Base-by-base conservation (phyloP, 306 rosid species). In the Notholithocarpus densiflorus region DNA sequence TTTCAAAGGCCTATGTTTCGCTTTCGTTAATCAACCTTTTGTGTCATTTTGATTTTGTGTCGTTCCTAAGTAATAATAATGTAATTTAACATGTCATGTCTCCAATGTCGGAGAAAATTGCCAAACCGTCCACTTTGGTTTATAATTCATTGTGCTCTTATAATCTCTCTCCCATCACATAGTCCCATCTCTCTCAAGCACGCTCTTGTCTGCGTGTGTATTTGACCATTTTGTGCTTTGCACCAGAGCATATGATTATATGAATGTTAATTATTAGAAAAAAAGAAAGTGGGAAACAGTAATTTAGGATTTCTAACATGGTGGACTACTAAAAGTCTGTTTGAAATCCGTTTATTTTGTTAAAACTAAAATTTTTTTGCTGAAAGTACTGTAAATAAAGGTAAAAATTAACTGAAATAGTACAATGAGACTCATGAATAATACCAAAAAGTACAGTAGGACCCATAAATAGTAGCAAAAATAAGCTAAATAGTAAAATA, bases 31-130 rank as follows among this genome's bases (percentile, higher is more conserved):
- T 45, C 31, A 21, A 4, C 20, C 45, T 14, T 56, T 77, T n/a
- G n/a, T 66, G 17, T 6, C 20, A 13, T 54, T 61, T 78, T 45
- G 45, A 43, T 73, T 80, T 40, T 15, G 31, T 18, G 65, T 55
- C 14, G 4, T 62, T 84, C 72, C 17, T 0, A 18, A 18, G 56
- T 43, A 59, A 82, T 75, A 71, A 81, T 84, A 77, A 62, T 57
- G 72, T 72, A 62, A 48, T 43, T 84, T 81, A 89, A 86, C 89
- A 55, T 86, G 89, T 81, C 74, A 53, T 74, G 92, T 86, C 82
- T 76, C 75, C 34, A 56, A 10, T 79, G 65, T 74, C 56, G 19
- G 9, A 66, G 74, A 72, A 71, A 79, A 54, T 75, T 61, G 78
- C 77, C 90, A 86, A 86, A 76, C 86, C 87, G 84, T 78, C 87